Evolutionary conservation across 2,329 filamentous ascomycete genomes (phyloP).

Genomic region (Alternaria tenuissima): DNA sequence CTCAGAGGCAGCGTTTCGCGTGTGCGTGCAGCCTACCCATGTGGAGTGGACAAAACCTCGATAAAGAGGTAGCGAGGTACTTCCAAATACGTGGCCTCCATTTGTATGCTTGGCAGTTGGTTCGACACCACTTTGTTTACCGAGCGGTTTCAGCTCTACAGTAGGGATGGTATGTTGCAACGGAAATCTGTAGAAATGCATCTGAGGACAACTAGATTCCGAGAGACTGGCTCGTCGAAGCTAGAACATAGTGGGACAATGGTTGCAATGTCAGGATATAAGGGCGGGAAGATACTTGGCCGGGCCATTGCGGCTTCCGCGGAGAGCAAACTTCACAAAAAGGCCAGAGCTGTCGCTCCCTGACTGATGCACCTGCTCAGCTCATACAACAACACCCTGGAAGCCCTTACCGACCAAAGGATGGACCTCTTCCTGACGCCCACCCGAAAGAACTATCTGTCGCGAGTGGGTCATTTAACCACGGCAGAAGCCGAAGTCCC

Average conservation of each 20-base stretch:
- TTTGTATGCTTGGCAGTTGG: not conserved
- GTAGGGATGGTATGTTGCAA: not conserved
- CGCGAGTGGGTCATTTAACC: not conserved
- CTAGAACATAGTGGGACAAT: conserved; percentile 9
- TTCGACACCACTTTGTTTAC: not conserved
- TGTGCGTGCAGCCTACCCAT: not conserved
- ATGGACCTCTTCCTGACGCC: not conserved
- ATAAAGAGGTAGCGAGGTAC: not conserved
- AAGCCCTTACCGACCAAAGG: not conserved
- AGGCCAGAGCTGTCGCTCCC: not conserved
- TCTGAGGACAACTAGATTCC: not conserved
- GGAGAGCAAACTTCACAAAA: conserved; percentile 1
- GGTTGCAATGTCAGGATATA: not conserved
- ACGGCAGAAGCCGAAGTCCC: not conserved
- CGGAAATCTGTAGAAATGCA: not conserved
- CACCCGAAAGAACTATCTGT: not conserved
- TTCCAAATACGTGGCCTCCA: not conserved
- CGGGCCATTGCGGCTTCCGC: conserved; percentile 9
- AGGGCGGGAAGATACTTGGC: not conserved
- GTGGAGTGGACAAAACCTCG: not conserved
- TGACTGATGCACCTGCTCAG: conserved; percentile 1
- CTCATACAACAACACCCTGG: not conserved
- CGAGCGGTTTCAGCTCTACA: not conserved
- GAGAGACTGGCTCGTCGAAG: not conserved
- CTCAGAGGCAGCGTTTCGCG: not conserved